phyloP scores from a whole-genome alignment of 2,329 filamentous ascomycete genomes.

The Knufia fluminis region DNA sequence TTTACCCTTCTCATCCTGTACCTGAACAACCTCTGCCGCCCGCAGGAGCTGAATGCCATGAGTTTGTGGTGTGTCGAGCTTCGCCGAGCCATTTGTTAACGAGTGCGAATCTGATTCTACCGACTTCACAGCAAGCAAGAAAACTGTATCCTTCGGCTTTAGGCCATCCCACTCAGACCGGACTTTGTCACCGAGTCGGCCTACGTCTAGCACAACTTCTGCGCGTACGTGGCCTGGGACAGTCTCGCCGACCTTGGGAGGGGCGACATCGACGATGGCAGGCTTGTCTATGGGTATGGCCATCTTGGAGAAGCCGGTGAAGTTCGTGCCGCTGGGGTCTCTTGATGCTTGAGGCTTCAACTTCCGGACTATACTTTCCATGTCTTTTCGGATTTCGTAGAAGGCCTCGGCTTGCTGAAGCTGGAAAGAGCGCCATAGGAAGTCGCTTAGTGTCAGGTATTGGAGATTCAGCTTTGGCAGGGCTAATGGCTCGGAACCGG shows the following conservation, averaged over 20 bases:
- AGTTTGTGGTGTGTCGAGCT: conserved; percentile 24
- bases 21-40: conserved; percentile 74
- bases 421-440: conserved; percentile 88
- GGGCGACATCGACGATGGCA: conserved; percentile 75
- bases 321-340: conserved; percentile 57
- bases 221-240: conserved; percentile 77
- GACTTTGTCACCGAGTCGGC: conserved; percentile 64
- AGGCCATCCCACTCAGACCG: conserved; percentile 85
- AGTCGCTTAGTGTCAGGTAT: conserved; percentile 89
- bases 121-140: conserved; percentile 65
- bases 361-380: conserved; percentile 72
- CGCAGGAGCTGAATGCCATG: conserved; percentile 46
- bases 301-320: conserved; percentile 85
- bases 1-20: conserved; percentile 76
- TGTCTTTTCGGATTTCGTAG: conserved; percentile 84
- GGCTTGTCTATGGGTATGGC: conserved; percentile 78
- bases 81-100: conserved; percentile 45
- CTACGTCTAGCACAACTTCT: conserved; percentile 77
- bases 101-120: conserved; percentile 39
- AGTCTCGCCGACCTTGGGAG: conserved; percentile 71
- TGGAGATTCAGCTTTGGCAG: conserved; percentile 93
- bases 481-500: conserved; percentile 76
- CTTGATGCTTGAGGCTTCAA: conserved; percentile 60
- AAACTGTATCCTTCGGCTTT: conserved; percentile 79
- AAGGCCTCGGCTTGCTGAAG: conserved; percentile 86